Base-by-base conservation (phyloP, 2,329 filamentous ascomycete species). In the Calonectria naviculata region DNA sequence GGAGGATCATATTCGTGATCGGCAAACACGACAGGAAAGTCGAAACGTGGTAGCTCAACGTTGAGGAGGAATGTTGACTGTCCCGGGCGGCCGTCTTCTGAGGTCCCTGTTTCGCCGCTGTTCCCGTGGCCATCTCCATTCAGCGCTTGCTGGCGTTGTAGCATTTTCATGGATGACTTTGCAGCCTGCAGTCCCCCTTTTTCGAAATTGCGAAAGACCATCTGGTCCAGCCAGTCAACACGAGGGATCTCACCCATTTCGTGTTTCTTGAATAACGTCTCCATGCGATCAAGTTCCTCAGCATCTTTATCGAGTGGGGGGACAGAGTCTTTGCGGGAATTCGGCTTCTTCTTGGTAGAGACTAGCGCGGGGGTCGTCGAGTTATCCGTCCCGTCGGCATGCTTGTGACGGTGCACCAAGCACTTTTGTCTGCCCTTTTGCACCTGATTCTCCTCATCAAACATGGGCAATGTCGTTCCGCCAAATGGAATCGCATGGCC, bases 231-330 rank as follows among this genome's bases (percentile, higher is more conserved):
- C 97, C 97, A 99, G 78, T 97, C 94, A 58, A 98, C 93, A 19
- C 95, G 91, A 0, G 94, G 92, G 29, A 99, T 96, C 81, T 99
- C 97, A 21, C 95, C 95, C 93, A 98, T 97, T 81, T 99, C 97
- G 80, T 98, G 97, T 83, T 98, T 97, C 84, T 99, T 99, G 81
- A 99, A 93, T 26, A 98, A 83, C 65, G 91, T 93, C 80, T 98
- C 95, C 76, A 99, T 89, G 21, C 97, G 89, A 78, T 98, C 95
- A 72, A 98, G 89, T 83, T 99, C 97, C 65, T 94, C 92, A n/a
- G 85, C 85, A 71, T 97, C 91, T 76, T 93, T 93, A 68, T 93
- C 91, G n/a, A 90, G 85, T 0, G 85, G 81, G 2, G 87, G 85
- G 1, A 87, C 83, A 1, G 85, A 84, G 6, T 85, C 86, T 46